phyloP scores from a whole-genome alignment of 1,139 yeast genomes.

The Pichia sp. region DNA sequence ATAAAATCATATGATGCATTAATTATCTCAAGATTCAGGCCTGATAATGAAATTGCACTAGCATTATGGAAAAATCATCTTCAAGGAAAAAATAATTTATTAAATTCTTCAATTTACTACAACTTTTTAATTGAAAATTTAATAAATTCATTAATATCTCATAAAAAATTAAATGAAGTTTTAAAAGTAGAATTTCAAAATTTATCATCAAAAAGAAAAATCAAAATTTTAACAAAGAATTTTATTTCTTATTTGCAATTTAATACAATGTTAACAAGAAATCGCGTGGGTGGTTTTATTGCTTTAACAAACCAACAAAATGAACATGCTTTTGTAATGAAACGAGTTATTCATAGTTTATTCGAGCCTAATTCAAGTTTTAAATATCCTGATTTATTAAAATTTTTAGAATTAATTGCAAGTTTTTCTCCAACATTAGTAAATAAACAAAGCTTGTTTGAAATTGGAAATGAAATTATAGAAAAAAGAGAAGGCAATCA shows the following conservation, averaged over 20 bases:
- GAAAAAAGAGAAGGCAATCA: not conserved
- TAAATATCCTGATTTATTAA: constrained; percentile 7
- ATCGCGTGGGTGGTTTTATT: constrained; percentile 13
- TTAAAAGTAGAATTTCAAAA: constrained; percentile 11
- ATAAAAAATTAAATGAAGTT: constrained; percentile 3
- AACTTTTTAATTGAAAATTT: constrained; percentile 5
- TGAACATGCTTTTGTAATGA: constrained; percentile 14
- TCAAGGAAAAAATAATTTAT: constrained; percentile 1
- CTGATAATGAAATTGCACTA: not conserved
- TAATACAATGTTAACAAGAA: constrained; percentile 3
- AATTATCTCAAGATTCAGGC: constrained; percentile 1
- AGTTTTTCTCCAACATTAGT: constrained; percentile 10
- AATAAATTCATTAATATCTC: not conserved
- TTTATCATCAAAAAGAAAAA: constrained; percentile 8
- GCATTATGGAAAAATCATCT: constrained; percentile 9
- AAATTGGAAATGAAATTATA: constrained; percentile 3
- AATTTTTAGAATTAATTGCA: constrained; percentile 9
- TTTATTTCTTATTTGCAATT: constrained; percentile 4
- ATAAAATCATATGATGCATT: constrained; percentile 5
- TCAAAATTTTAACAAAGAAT: not conserved
- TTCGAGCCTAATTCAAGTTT: not conserved
- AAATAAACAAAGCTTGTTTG: constrained; percentile 9
- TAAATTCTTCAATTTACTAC: constrained; percentile 5
- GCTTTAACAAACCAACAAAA: constrained; percentile 5
- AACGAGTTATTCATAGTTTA: constrained; percentile 1